These are phyloP conservation scores for Elongisporangium anandrum DNA, from an alignment of 352 stramenopile species.

Conservation along the genomic window DNA sequence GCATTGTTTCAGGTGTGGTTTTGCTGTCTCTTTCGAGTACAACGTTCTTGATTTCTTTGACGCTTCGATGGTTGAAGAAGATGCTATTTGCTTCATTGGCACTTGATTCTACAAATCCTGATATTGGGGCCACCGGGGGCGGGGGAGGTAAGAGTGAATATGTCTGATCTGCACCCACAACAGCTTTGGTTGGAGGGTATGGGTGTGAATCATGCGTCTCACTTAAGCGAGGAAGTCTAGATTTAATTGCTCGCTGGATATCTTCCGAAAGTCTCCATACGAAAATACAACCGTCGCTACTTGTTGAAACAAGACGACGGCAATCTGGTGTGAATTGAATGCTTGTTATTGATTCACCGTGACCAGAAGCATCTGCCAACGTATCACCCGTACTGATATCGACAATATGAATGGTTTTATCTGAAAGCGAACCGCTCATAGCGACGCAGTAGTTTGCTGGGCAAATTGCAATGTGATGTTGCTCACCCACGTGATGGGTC, in stretches of 20 bases:
- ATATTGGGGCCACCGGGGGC: conserved; percentile 13
- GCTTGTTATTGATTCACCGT: conserved; percentile 81
- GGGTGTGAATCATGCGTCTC: conserved; percentile 24
- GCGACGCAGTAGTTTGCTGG: conserved; percentile 69
- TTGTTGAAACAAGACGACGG: conserved; percentile 73
- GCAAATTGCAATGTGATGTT: conserved; percentile 65
- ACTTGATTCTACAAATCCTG: neutral
- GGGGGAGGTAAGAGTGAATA: conserved; percentile 21
- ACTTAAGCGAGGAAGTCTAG: conserved; percentile 31
- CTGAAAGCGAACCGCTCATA: conserved; percentile 71
- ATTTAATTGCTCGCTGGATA: conserved; percentile 66
- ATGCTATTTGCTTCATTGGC: neutral
- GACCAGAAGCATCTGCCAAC: conserved; percentile 69
- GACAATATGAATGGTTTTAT: conserved; percentile 86
- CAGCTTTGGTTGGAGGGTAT: conserved; percentile 14
- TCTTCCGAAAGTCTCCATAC: conserved; percentile 83
- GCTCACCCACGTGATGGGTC: conserved; percentile 63
- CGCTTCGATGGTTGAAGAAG: neutral
- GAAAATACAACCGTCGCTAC: conserved; percentile 85
- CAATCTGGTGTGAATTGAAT: conserved; percentile 87
- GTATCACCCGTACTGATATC: conserved; percentile 78
- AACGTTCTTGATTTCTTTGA: neutral
- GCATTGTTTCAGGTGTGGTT: neutral
- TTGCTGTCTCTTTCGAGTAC: conserved; percentile 1
- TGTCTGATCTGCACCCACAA: neutral